Evolutionary conservation across 768 basidiomycete genomes (phyloP), one percentile per base, ranked within the genome.

Genomic region (Termitomyces sp.): DNA sequence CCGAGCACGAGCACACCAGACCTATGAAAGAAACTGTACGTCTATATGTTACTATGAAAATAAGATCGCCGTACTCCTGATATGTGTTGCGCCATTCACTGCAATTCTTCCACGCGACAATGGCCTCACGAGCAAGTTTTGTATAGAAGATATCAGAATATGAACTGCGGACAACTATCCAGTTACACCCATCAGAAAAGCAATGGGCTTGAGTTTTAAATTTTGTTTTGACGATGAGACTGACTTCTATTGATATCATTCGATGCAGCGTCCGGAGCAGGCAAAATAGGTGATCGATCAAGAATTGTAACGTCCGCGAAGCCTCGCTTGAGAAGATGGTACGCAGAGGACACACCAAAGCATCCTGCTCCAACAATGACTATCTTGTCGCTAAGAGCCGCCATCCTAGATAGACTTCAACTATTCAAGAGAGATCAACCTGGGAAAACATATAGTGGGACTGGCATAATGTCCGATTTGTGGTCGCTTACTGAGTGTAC

Each of bases 341-440:
- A 79, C 1, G 93, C 94, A 0, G 94, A 89, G 17, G 92, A 94
- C 49, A 91, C 73, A 6, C 94, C 94, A 67, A 95, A 95, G 61
- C 85, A 85, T 5, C 92, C 92, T 40, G 89, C 86, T 27, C 92
- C 92, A 42, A 92, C 75, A 58, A 94, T 85, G 52, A 93, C 64
- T 44, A 86, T 73, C 50, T 68, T 71, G 63, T 73, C 65, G 55
- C 71, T 48, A 25, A 32, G 2, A 28, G 25, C 40, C 5, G 49
- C 43, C 59, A 57, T 60, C 9, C 28, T 35, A 9, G 23, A 52
- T 35, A 34, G 30, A 12, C 3, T 11, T 14, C 35, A 49, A 9
- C 25, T 32, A 12, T 23, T 25, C 5, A 28, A 48, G 30, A 34
- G 34, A 34, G 14, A 17, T 5, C 35, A 37, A 17, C 35, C 14